Evolutionary conservation across 2,329 filamentous ascomycete species (phyloP).

Genomic region (Paecilomyces variotii): DNA sequence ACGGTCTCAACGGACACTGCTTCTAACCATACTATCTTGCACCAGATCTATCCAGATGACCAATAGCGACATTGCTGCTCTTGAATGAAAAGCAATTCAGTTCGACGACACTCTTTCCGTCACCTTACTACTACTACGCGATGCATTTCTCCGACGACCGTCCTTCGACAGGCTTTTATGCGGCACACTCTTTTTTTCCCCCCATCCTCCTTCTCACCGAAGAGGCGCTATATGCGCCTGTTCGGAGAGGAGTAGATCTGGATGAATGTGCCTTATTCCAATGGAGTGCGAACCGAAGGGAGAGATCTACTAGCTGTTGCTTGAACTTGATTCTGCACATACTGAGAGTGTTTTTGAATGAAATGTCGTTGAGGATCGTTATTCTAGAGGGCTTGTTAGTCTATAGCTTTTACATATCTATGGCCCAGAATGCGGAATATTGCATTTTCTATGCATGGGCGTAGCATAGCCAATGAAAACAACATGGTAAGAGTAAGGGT

Average conservation of each 20-base stretch:
- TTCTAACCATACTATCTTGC: not conserved
- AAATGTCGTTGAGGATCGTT: too few relatives aligned
- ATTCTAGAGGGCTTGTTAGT: too few relatives aligned
- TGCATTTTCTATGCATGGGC: not conserved
- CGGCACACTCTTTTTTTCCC: slow-evolving; percentile 9
- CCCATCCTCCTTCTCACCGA: slow-evolving; percentile 27
- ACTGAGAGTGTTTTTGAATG: too few relatives aligned
- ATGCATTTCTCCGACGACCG: not conserved
- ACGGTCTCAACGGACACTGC: not conserved
- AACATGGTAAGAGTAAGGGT: not conserved
- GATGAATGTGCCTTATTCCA: not conserved
- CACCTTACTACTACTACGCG: not conserved
- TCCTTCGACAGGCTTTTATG: not conserved
- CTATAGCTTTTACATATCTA: too few relatives aligned
- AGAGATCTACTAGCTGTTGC: too few relatives aligned
- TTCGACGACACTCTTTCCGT: not conserved
- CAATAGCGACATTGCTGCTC: not conserved
- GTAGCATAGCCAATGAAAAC: not conserved
- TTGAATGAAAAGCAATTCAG: too few relatives aligned
- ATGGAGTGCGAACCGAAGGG: too few relatives aligned
- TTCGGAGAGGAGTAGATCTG: slow-evolving; percentile 26
- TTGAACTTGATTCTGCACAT: too few relatives aligned
- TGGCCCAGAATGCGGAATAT: too few relatives aligned
- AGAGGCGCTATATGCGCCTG: slow-evolving; percentile 27
- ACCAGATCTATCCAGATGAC: not conserved